A percentile compares a stretch with the other conserved stretches of the same genome.
These are phyloP conservation scores for Syncephalastrum racemosum DNA, from an alignment of 371 early-diverging fungal genomes.

Conservation along the genomic window DNA sequence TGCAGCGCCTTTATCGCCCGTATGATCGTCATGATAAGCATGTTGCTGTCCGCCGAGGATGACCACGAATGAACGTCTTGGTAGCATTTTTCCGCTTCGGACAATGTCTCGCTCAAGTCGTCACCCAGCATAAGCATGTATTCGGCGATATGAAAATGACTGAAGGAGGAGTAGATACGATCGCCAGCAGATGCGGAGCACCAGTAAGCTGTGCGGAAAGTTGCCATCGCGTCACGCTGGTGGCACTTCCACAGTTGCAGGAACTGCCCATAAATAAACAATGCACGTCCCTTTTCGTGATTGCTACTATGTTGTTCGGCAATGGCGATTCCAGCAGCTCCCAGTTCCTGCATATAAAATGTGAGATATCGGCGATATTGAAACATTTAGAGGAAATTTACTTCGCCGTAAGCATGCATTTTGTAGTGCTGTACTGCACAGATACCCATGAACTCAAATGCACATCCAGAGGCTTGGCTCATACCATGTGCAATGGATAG, in stretches of 20 bases:
- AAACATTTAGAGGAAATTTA: constrained; percentile 1
- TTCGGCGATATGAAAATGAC: constrained; percentile 29
- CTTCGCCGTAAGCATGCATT: constrained; percentile 29
- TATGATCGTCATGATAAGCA: constrained; percentile 39
- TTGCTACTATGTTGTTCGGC: constrained; percentile 29
- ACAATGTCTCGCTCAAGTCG: constrained; percentile 20
- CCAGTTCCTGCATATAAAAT: constrained; percentile 22
- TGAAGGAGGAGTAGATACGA: constrained; percentile 40
- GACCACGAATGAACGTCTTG: constrained; percentile 43
- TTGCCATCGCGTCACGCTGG: constrained; percentile 20
- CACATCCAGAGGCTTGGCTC: constrained; percentile 25
- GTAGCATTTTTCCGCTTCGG: constrained; percentile 34
- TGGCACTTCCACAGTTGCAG: constrained; percentile 37
- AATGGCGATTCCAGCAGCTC: constrained; percentile 29
- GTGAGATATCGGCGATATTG: background rate
- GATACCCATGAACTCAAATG: constrained; percentile 29
- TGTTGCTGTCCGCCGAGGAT: constrained; percentile 35
- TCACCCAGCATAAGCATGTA: constrained; percentile 25
- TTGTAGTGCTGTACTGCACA: constrained; percentile 25
- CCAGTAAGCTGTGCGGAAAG: constrained; percentile 12
- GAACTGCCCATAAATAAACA: constrained; percentile 31
- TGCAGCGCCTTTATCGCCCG: constrained; percentile 38
- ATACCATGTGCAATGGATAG: constrained; percentile 30
- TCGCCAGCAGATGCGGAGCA: constrained; percentile 37
- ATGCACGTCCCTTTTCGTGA: constrained; percentile 36